Conservation (phyloP, 1,284 basidiomycete genomes). For the Pascua sp. region DNA sequence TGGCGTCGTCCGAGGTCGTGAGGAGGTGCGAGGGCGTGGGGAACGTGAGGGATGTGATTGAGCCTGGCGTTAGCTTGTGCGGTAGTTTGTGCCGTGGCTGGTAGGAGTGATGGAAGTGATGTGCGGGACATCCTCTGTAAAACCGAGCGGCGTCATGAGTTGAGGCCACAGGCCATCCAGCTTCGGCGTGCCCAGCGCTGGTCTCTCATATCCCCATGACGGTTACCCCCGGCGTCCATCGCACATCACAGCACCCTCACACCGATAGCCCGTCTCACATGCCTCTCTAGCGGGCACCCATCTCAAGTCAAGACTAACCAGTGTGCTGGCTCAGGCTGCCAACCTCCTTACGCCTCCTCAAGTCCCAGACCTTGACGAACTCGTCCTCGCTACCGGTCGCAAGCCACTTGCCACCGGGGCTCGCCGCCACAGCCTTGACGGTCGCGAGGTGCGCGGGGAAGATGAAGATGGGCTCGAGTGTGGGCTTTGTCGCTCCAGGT, state of each 20-base stretch:
- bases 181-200: no score
- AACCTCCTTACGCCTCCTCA: slow-evolving; percentile 82
- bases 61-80: slow-evolving; percentile 56
- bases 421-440: slow-evolving; percentile 82
- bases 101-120: background rate
- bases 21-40: slow-evolving; percentile 84
- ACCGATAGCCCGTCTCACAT: no score
- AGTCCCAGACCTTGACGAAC: slow-evolving; percentile 96
- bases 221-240: no score
- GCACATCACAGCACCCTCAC: no score
- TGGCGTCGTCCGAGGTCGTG: slow-evolving; percentile 84
- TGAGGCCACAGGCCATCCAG: background rate
- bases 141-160: background rate
- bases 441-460: slow-evolving; percentile 95
- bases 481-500: slow-evolving; percentile 22
- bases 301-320: slow-evolving; percentile 56
- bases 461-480: slow-evolving; percentile 80
- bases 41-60: slow-evolving; percentile 84
- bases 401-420: slow-evolving; percentile 90
- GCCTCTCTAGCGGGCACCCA: background rate
- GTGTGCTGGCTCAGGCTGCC: slow-evolving; percentile 89
- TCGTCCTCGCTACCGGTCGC: slow-evolving; percentile 93
- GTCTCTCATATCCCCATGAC: no score
- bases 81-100: background rate
- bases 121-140: background rate